These are phyloP conservation scores for Acacia acuminata DNA, from an alignment of 306 rosid genomes.

Conservation along the genomic window DNA sequence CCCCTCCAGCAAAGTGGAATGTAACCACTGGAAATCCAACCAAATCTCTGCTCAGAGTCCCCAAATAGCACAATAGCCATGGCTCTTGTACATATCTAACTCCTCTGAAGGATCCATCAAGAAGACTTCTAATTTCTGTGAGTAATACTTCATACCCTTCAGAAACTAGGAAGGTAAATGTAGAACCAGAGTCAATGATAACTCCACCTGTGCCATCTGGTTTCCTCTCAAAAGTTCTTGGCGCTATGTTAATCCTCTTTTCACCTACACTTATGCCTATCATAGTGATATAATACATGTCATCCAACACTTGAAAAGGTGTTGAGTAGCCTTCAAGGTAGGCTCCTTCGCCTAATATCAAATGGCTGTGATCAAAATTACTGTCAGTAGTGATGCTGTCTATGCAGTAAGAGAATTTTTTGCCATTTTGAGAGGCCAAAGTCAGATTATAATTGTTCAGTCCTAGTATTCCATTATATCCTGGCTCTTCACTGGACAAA, in stretches of 20 bases:
- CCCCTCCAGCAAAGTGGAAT: conserved; percentile 41
- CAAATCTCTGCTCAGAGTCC: conserved; percentile 30
- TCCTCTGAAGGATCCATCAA: background rate
- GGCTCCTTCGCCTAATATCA: conserved; percentile 51
- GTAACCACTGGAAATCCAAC: conserved; percentile 44
- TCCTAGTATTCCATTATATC: conserved; percentile 47
- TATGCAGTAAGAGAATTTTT: conserved; percentile 48
- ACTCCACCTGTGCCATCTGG: conserved; percentile 44
- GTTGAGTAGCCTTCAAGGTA: conserved; percentile 47
- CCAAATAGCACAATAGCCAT: conserved; percentile 37
- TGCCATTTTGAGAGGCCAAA: conserved; percentile 38
- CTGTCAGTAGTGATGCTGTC: conserved; percentile 39
- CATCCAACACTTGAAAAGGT: conserved; percentile 5
- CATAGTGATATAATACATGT: conserved; percentile 40
- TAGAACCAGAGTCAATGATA: conserved; percentile 41
- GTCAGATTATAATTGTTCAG: conserved; percentile 24
- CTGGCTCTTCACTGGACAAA: conserved; percentile 1
- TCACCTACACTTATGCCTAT: conserved; percentile 50
- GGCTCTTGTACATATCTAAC: background rate
- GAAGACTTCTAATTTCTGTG: conserved; percentile 26
- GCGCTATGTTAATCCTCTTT: conserved; percentile 31
- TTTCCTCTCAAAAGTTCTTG: conserved; percentile 26
- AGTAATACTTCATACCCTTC: conserved; percentile 12
- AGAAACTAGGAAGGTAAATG: conserved; percentile 27
- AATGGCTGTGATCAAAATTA: conserved; percentile 37